Evolutionary conservation across 2,329 filamentous ascomycete genomes (phyloP).

Genomic region (Fusarium devonianum): DNA sequence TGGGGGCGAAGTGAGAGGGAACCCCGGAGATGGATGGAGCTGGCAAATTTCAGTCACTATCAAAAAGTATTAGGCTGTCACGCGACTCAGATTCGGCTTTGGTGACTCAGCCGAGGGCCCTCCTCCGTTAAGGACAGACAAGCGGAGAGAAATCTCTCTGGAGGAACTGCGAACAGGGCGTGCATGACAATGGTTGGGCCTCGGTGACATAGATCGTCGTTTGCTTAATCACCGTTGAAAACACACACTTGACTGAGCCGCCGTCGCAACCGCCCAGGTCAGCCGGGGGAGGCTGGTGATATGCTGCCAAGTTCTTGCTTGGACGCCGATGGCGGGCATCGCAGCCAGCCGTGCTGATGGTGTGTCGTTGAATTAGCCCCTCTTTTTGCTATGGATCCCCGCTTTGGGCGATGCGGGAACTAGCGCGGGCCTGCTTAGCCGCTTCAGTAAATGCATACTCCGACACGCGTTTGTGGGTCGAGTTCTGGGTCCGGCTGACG

Average conservation of each 20-base stretch:
- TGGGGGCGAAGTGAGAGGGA: slow-evolving; percentile 9
- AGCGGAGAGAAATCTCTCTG: neutral
- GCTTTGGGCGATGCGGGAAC: slow-evolving; percentile 39
- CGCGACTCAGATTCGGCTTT: slow-evolving; percentile 26
- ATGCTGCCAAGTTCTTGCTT: slow-evolving; percentile 13
- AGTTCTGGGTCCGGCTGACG: slow-evolving; percentile 7
- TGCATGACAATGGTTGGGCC: too few relatives aligned
- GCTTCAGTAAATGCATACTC: slow-evolving; percentile 44
- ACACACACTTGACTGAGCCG: slow-evolving; percentile 4
- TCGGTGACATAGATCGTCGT: too few relatives aligned
- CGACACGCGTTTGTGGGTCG: slow-evolving; percentile 16
- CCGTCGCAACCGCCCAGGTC: slow-evolving; percentile 9
- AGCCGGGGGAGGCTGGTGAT: slow-evolving; percentile 13
- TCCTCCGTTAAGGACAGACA: neutral
- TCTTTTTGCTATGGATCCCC: slow-evolving; percentile 32
- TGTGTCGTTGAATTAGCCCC: slow-evolving; percentile 42
- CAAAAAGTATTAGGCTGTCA: slow-evolving; percentile 20
- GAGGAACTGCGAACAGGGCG: too few relatives aligned
- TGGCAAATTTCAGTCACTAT: neutral
- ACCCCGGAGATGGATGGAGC: slow-evolving; percentile 1
- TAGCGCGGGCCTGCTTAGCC: slow-evolving; percentile 39
- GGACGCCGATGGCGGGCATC: neutral
- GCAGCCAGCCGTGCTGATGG: slow-evolving; percentile 31
- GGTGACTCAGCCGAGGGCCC: slow-evolving; percentile 24
- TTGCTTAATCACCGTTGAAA: too few relatives aligned